These are phyloP conservation scores for Leonotis leonurus DNA, from an alignment of 257 asterid species.

Conservation along the genomic window DNA sequence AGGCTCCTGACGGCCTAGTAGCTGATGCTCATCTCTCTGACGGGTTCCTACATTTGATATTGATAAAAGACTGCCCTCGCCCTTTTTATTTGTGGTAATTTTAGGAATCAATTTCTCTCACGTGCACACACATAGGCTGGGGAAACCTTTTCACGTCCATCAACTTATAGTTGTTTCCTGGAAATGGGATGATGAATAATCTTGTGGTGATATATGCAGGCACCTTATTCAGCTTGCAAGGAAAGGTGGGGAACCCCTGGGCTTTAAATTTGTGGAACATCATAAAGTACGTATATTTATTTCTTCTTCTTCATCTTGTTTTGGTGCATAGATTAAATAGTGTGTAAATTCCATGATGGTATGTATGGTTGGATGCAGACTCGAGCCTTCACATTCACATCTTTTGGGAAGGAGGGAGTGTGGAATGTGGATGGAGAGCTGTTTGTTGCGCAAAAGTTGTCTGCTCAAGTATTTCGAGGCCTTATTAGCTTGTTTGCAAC, in stretches of 20 bases:
- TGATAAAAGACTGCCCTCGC: constrained; percentile 84
- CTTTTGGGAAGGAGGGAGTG: constrained; percentile 71
- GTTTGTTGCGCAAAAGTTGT: constrained; percentile 70
- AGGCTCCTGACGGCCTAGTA: constrained; percentile 91
- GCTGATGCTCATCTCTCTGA: constrained; percentile 98
- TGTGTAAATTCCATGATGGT: too few species aligned
- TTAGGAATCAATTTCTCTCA: not conserved
- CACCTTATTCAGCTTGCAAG: constrained; percentile 85
- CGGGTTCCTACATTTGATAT: constrained; percentile 77
- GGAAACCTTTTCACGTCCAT: too few species aligned
- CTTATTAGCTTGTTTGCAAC: constrained; percentile 80
- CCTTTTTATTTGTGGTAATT: constrained; percentile 67
- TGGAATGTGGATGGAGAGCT: constrained; percentile 97
- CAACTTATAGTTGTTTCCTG: too few species aligned
- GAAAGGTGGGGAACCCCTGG: constrained; percentile 82
- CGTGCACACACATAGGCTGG: not conserved
- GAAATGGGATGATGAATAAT: not conserved
- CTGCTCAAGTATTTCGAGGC: constrained; percentile 95
- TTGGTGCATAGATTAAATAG: too few species aligned
- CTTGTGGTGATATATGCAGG: constrained; percentile 36
- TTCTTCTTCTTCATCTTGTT: not conserved
- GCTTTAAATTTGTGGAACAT: constrained; percentile 81
- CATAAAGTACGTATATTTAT: constrained; percentile 46
- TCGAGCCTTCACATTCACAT: constrained; percentile 78
- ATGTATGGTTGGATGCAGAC: constrained; percentile 40